Evolutionary conservation across 495 filamentous ascomycete species (phyloP).

Genomic region (Daldinia childiae): DNA sequence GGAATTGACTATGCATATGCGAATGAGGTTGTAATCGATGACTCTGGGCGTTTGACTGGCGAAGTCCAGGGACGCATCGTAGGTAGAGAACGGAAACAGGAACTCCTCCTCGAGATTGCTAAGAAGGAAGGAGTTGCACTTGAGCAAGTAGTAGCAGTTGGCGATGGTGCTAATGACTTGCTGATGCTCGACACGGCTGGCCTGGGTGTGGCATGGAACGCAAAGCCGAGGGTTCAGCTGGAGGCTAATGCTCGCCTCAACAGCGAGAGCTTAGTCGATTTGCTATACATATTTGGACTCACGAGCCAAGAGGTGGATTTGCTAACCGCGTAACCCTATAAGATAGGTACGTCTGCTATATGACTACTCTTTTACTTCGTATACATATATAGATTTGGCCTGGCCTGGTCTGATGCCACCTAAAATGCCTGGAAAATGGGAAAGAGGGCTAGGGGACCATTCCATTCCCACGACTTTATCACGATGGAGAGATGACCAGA

Average conservation of each 20-base stretch:
- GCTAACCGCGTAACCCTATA: conserved; percentile 47
- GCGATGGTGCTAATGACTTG: conserved; percentile 95
- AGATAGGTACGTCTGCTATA: conserved; percentile 20
- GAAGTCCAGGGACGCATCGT: conserved; percentile 82
- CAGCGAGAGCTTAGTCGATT: conserved; percentile 76
- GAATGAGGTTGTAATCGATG: conserved; percentile 78
- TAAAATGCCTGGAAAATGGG: conserved; percentile 10
- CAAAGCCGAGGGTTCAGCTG: conserved; percentile 90
- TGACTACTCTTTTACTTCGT: conserved; percentile 18
- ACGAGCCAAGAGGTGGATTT: conserved; percentile 69
- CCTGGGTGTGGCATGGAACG: conserved; percentile 91
- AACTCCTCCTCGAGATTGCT: conserved; percentile 80
- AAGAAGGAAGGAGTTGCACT: conserved; percentile 73
- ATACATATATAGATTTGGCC: conserved; percentile 22
- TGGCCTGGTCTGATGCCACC: conserved; percentile 2
- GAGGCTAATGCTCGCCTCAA: conserved; percentile 86
- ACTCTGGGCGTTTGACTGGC: conserved; percentile 77
- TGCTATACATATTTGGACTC: conserved; percentile 86
- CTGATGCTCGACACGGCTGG: conserved; percentile 91
- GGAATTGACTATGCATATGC: conserved; percentile 88
- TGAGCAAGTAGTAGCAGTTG: conserved; percentile 84
- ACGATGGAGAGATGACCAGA: neutral
- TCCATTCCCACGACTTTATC: neutral
- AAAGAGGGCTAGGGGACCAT: neutral
- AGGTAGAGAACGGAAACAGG: conserved; percentile 79